Evolutionary conservation across 495 filamentous ascomycete species (phyloP), one percentile per base, ranked within the genome.

Genomic region (Daldinia decipiens): DNA sequence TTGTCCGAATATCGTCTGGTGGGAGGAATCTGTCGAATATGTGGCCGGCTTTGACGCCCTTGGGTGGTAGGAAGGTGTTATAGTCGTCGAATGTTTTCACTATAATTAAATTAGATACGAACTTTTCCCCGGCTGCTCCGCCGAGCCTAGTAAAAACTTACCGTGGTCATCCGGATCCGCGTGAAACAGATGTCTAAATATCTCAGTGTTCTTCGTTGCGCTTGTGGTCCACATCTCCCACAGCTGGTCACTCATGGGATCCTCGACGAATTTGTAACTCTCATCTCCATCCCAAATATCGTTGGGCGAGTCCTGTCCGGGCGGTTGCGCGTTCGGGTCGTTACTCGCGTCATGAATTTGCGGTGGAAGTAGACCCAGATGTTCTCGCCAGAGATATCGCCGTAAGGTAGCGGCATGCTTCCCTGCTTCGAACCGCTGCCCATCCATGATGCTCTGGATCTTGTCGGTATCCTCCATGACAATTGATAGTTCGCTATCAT

Each of bases 401-500:
- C 95, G 88, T 7, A 98, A 86, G 1, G 92, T 94, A 3, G 93
- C 88, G 0, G 93, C 93, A 65, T 92, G 89, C 61, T 87, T 87
- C 19, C 89, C 89, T 0, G 93, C 95, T 61, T 88, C 83, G 77
- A 87, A 97, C 1, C 88, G 84, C 62, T 89, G 66, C 8, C 95
- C 93, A 68, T 93, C 85, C 95, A 98, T 98, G 6, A 75, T 86
- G 38, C 87, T 91, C 39, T 85, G 82, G 43, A 98, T 85, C n/a
- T 81, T 82, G 19, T 90, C 86, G 39, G 87, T 90, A 78, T 99
- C 95, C 80, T 96, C 91, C 85, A 97, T 92, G 17, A 98, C 92
- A 54, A 97, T 92, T 45, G 91, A 88, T n/a, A 99, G 83, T 79
- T 99, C 95, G 63, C 90, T 93, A 76, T 99, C 95, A 75, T 96